Evolutionary conservation across 495 filamentous ascomycete species (phyloP), one percentile per base, ranked within the genome.

Genomic region (Aspergillus baeticus): DNA sequence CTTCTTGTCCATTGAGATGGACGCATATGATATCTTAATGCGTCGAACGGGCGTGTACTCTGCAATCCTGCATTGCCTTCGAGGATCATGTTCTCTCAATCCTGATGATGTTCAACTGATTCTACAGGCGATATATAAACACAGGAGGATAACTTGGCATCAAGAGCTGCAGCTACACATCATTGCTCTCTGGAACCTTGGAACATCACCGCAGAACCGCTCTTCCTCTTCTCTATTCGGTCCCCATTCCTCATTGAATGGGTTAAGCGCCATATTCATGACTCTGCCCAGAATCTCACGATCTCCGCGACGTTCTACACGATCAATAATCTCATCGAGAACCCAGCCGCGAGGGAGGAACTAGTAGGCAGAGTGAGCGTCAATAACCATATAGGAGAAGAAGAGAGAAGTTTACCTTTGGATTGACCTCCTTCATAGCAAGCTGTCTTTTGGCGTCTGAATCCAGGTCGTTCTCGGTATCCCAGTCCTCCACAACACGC

Each of bases 281-380:
- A 91, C 77, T 42, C 85, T 74, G 6, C 74, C 75, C 46, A 98
- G 69, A 15, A 98, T 83, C 1, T 89, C 86, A 47, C 90, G 78
- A 60, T 98, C 92, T 15, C 88, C 87, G 22, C 86, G 81, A 63
- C 88, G 86, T 70, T 98, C 92, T 3, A 97, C 92, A 13, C 88
- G 79, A 34, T 85, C 80, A 59, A 98, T 97, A 6, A 98, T 61
- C 71, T 98, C 94, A 69, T 98, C 93, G 7, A 98, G 76, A 48
- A 98, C 83, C 94, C 95, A 98, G 18, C 84, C 84, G 31, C 91
- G 78, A 0, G 95, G 91, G 1, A 96, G 72, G 61, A 98, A 98
- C 68, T 83, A 55, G 41, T 15, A 22, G 5, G 17, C 2, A 33
- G 22, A 6, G 37, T 17, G 23, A 62, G 42, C 51, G 17, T 57